These are phyloP conservation scores for Alternaria sp. DNA, from an alignment of 2,329 filamentous ascomycete genomes.

Conservation along the genomic window DNA sequence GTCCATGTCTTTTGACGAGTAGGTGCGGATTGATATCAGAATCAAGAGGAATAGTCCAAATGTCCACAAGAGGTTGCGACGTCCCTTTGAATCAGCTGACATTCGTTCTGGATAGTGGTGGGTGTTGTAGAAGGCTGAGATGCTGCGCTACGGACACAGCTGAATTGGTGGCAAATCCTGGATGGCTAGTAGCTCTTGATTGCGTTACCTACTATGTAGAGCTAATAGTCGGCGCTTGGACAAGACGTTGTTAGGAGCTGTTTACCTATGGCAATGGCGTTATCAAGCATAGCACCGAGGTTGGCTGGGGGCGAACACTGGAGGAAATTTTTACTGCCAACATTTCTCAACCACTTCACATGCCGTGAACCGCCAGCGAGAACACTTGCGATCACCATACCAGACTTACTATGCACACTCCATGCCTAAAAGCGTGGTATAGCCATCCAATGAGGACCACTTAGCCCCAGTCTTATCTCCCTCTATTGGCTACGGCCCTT, in stretches of 20 bases:
- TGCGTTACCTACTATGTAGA: neutral
- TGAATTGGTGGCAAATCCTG: neutral
- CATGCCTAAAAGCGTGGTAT: no score
- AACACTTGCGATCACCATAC: constrained; percentile 4
- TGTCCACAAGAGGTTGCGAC: constrained; percentile 17
- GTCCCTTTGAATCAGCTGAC: constrained; percentile 9
- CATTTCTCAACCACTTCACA: constrained; percentile 3
- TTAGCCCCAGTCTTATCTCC: no score
- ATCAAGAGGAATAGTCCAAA: constrained; percentile 14
- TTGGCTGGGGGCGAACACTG: neutral
- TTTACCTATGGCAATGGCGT: constrained; percentile 10
- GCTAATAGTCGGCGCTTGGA: neutral
- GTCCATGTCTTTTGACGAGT: constrained; percentile 25
- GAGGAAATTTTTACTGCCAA: neutral
- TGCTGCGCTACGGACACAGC: neutral
- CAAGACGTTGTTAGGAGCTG: neutral
- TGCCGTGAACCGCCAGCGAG: neutral
- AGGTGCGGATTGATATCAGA: constrained; percentile 9
- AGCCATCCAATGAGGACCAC: no score
- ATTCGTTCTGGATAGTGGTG: constrained; percentile 11
- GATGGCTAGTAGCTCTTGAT: neutral
- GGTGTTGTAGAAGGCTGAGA: constrained; percentile 7
- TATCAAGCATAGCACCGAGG: constrained; percentile 2
- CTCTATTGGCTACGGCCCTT: no score
- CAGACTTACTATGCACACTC: constrained; percentile 1